Conservation (phyloP, 2,329 filamentous ascomycete genomes). For the Truncatella angustata region DNA sequence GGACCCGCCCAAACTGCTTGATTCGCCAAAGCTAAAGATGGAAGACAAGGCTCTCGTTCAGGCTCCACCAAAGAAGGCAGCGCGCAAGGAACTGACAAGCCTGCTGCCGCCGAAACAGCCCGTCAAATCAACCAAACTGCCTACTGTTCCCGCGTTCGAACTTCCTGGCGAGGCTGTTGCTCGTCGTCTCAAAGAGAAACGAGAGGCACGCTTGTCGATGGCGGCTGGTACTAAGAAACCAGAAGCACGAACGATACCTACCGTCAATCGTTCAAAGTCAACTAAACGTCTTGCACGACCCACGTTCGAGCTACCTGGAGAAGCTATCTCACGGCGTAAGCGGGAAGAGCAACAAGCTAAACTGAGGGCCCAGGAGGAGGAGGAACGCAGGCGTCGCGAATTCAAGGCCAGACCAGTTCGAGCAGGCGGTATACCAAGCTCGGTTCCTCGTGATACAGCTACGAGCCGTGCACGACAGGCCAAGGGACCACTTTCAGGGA, state of each 20-base stretch:
- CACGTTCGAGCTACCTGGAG: slow-evolving; percentile 62
- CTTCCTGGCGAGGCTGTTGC: slow-evolving; percentile 62
- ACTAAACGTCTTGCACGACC: slow-evolving; percentile 52
- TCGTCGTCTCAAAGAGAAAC: slow-evolving; percentile 55
- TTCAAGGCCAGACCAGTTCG: slow-evolving; percentile 62
- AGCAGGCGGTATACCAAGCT: slow-evolving; percentile 37
- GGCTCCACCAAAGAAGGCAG: slow-evolving; percentile 24
- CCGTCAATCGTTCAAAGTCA: slow-evolving; percentile 44
- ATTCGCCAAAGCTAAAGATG: slow-evolving; percentile 20
- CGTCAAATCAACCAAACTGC: slow-evolving; percentile 52
- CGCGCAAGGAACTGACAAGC: slow-evolving; percentile 35
- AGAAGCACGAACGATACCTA: slow-evolving; percentile 19
- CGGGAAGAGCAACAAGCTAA: slow-evolving; percentile 52
- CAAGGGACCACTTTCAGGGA: slow-evolving; percentile 31
- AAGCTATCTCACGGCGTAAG: slow-evolving; percentile 57
- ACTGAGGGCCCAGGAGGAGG: slow-evolving; percentile 57
- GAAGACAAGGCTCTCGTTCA: slow-evolving; percentile 23
- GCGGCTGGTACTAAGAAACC: slow-evolving; percentile 26
- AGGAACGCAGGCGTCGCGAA: slow-evolving; percentile 57
- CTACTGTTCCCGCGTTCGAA: slow-evolving; percentile 57
- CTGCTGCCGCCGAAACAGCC: slow-evolving; percentile 45
- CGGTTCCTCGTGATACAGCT: slow-evolving; percentile 53
- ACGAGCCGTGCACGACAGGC: slow-evolving; percentile 56
- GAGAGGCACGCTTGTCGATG: slow-evolving; percentile 40
- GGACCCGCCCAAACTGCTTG: slow-evolving; percentile 28